Base-by-base conservation (phyloP, 2,329 filamentous ascomycete species). In the Plectosphaerella plurivora region DNA sequence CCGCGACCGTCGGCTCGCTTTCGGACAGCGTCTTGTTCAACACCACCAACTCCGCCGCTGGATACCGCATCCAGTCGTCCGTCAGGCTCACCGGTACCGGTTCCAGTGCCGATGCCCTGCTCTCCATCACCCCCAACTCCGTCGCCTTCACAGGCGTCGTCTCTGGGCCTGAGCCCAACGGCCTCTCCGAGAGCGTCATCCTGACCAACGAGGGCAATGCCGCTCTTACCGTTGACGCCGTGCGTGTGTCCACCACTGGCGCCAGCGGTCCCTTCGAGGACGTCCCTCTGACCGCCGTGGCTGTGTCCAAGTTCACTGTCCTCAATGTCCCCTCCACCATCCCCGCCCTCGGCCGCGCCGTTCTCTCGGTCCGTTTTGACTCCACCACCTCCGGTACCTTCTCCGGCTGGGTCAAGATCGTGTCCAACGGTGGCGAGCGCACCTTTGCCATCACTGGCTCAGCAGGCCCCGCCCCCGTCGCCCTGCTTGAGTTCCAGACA, bases 401-500 rank as follows among this genome's bases (percentile, higher is more conserved):
- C 59, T 69, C 68, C 3, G 72, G 72, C 22, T 83, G 74, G 57
- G 58, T 81, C 50, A 69, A 68, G 18, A 68, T 81, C 4, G 59
- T 62, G 10, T 76, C 78, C 0, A 67, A 68, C 49, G 80, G 79
- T 11, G 81, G 80, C 0, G 74, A 65, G 45, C 68, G 70, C 12
- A 69, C 73, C 0, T 65, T 82, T 9, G 70, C 73, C 33, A 67
- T 82, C n/a, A 65, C 76, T 1, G 79, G 71, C 14, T 71, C 73
- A 2, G 72, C 79, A 5, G 79, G 78, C 1, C 72, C 73, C 2
- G 63, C 73, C 0, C 75, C 81, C 1, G 65, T 67, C 1, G 78
- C 76, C 1, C 59, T 79, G 2, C 63, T 83, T 4, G 75, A 83
- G 58, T 83, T 83, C 60, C 75, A 83, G 59, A 76, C 68, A 0